Evolutionary conservation across 192 early-diverging fungal species (phyloP), one percentile per base, ranked within the genome.

Genomic region (Gonapodya prolifera): DNA sequence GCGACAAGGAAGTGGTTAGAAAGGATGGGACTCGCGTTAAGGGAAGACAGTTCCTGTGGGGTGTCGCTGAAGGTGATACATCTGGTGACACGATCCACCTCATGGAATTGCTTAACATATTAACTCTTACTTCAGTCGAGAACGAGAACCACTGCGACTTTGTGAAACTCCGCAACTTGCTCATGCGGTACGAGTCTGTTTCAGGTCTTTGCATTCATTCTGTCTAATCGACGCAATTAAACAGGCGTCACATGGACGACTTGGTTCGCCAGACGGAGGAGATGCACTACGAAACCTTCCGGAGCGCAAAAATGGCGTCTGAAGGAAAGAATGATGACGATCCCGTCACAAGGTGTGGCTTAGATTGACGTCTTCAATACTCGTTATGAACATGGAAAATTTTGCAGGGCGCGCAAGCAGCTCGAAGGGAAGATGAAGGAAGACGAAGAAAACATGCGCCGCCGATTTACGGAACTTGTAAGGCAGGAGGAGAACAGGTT

Each of bases 131-230:
- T 2, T 35, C 13, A 86, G 97, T 99, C 23, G 97, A 99, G 82
- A 99, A 98, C 83, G 97, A 99, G 84, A 87, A 89, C 75, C 97
- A 98, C 85, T 98, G 95, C 85, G 96, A 98, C 83, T 98, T 98
- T 84, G 94, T 91, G 83, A 98, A 98, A 85, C 89, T 99, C 36
- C 92, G 97, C 77, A 93, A 94, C 86, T 86, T 99, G 71, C 89
- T 99, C 75, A 95, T 99, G 83, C 91, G 96, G 79, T 85, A 79
- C 29, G 77, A 23, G 16, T 30, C 18, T 73, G 28, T 30, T 2
- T 73, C 31, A n/a, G 71, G 8, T 32, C 71, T 18, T 73, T 73
- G 18, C 31, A 18, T 1, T 29, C 1, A 1, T 34, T 70, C 1
- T 23, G 69, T 1, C 70, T 2, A 31, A 77, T 1, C n/a, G 23